phyloP scores from a whole-genome alignment of 1,284 basidiomycete species.

The Coniferiporia sulphurascens region DNA sequence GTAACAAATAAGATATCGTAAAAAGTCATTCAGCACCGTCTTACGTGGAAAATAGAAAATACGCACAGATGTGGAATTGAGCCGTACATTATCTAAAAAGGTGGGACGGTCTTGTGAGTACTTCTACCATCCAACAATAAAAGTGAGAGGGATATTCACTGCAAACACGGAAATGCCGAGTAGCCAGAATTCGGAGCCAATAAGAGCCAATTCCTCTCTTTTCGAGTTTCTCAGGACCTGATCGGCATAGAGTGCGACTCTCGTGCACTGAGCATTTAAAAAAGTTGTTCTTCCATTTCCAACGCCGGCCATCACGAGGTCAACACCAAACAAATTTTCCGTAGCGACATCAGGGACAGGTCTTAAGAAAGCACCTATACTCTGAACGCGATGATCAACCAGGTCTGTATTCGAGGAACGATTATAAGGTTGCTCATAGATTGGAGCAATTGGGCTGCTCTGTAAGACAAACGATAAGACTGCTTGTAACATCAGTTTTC shows the following conservation, averaged over 20 bases:
- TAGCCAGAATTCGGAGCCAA: slow-evolving; percentile 55
- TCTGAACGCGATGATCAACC: not conserved
- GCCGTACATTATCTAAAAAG: slow-evolving; percentile 38
- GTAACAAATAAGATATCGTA: slow-evolving; percentile 6
- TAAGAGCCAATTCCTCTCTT: slow-evolving; percentile 46
- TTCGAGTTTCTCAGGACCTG: slow-evolving; percentile 36
- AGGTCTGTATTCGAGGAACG: not conserved
- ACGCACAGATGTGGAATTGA: slow-evolving; percentile 51
- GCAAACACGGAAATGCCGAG: slow-evolving; percentile 47
- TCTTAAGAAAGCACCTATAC: not conserved
- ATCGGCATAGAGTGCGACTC: slow-evolving; percentile 38
- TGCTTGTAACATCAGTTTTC: not conserved
- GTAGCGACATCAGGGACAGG: not conserved
- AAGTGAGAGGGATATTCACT: slow-evolving; percentile 20
- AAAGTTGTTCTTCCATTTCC: slow-evolving; percentile 18
- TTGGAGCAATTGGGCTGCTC: not conserved
- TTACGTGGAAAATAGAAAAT: not conserved
- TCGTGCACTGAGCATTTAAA: slow-evolving; percentile 36
- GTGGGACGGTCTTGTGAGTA: not conserved
- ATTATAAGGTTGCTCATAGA: not conserved
- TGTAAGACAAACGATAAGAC: not conserved
- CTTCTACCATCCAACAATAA: not conserved
- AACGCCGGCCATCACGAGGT: slow-evolving; percentile 12
- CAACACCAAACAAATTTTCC: slow-evolving; percentile 2
- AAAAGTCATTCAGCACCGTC: not conserved